Conservation (phyloP, 164 flowering plant genomes). For the Saururus chinensis region DNA sequence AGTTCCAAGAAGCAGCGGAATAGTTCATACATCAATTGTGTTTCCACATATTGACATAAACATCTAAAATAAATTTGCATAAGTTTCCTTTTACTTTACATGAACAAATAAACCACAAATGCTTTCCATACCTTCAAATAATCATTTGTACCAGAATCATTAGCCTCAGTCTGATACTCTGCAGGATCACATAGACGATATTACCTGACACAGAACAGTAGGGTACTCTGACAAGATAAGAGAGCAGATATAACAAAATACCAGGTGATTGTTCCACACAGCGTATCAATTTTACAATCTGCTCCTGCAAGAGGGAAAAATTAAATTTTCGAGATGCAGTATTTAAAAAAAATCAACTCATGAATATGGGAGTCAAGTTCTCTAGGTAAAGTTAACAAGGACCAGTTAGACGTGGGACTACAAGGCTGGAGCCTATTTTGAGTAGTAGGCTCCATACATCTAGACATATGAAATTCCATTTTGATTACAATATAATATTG, state of each 20-base stretch:
- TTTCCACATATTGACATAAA: too few relatives aligned
- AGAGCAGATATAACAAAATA: slow-evolving; percentile 9
- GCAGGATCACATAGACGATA: slow-evolving; percentile 5
- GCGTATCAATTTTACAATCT: slow-evolving; percentile 35
- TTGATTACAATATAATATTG: too few relatives aligned
- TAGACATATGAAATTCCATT: too few relatives aligned
- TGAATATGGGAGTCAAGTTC: neutral
- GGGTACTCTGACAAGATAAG: neutral
- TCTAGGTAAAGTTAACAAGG: too few relatives aligned
- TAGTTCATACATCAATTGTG: too few relatives aligned
- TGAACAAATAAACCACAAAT: neutral
- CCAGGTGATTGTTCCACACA: slow-evolving; percentile 39
- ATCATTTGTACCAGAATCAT: slow-evolving; percentile 18
- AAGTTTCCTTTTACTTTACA: too few relatives aligned
- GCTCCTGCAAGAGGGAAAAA: slow-evolving; percentile 32
- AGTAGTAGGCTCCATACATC: too few relatives aligned
- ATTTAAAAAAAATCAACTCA: slow-evolving; percentile 4
- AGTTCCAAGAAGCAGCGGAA: too few relatives aligned
- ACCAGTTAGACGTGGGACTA: too few relatives aligned
- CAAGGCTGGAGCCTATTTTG: too few relatives aligned
- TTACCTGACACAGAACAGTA: neutral
- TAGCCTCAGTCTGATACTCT: slow-evolving; percentile 22
- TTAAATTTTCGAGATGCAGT: neutral
- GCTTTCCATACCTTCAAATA: slow-evolving; percentile 24
- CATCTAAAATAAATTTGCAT: too few relatives aligned